phyloP scores from a whole-genome alignment of 768 basidiomycete genomes.

The Hygrocybe coccinea region DNA sequence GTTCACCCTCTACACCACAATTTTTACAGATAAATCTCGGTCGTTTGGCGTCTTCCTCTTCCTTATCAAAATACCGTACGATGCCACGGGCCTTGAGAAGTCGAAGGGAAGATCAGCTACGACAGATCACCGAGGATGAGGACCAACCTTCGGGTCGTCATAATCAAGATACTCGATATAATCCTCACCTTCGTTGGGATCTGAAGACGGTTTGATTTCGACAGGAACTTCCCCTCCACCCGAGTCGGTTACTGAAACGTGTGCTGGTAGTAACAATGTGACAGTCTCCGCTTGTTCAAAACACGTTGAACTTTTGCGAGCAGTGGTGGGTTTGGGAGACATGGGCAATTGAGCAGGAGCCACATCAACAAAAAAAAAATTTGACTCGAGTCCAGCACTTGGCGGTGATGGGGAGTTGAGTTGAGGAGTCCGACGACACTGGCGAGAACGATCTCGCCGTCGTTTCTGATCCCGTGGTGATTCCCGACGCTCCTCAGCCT shows the following conservation, averaged over 20 bases:
- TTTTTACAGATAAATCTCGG: conserved; percentile 64
- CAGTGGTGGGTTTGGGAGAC: conserved; percentile 15
- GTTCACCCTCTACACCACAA: conserved; percentile 70
- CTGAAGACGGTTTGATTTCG: conserved; percentile 42
- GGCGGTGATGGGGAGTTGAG: background rate
- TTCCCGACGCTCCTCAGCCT: background rate
- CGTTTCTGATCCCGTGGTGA: conserved; percentile 8
- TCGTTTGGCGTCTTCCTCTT: conserved; percentile 35
- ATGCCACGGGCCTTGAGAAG: conserved; percentile 41
- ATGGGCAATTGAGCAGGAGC: conserved; percentile 25
- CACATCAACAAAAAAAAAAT: conserved; percentile 50
- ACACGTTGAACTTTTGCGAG: conserved; percentile 5
- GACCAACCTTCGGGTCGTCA: conserved; percentile 54
- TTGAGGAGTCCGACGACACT: conserved; percentile 7
- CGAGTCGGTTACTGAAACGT: conserved; percentile 58
- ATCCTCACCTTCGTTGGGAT: conserved; percentile 47
- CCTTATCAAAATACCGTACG: conserved; percentile 62
- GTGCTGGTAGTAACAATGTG: conserved; percentile 59
- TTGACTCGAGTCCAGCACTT: conserved; percentile 8
- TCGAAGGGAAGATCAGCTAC: background rate
- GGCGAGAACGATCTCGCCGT: conserved; percentile 4
- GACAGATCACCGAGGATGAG: background rate
- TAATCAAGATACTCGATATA: conserved; percentile 79
- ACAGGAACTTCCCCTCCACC: conserved; percentile 45
- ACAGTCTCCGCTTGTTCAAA: conserved; percentile 9